Percentiles rank a stretch among this genome's conserved stretches.
phyloP scores from a whole-genome alignment of 116 monocot species.

The Posidonia oceanica region DNA sequence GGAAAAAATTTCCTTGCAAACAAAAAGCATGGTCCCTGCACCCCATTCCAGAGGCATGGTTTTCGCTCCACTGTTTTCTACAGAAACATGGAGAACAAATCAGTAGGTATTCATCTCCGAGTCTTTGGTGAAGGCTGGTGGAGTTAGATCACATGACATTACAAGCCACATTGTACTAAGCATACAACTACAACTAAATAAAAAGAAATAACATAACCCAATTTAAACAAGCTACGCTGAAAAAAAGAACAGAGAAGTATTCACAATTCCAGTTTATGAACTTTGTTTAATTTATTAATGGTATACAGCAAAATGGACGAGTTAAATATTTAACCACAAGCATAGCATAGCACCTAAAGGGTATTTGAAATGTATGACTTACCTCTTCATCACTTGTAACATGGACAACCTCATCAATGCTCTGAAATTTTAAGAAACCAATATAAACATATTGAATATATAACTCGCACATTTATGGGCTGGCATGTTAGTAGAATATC shows the following conservation, averaged over 20 bases:
- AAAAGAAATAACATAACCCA: no score
- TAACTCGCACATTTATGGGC: neutral
- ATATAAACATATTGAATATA: neutral
- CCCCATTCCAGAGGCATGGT: conserved; percentile 78
- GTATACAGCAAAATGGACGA: no score
- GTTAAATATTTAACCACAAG: no score
- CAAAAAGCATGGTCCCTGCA: conserved; percentile 73
- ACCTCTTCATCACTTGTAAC: conserved; percentile 87
- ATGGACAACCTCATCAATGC: conserved; percentile 65
- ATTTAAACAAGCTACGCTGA: no score
- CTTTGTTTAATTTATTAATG: no score
- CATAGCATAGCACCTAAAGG: no score
- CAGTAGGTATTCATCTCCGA: neutral
- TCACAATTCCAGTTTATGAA: no score
- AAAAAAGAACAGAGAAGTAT: no score
- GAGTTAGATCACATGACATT: no score
- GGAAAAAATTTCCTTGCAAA: conserved; percentile 96
- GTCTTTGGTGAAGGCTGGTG: neutral
- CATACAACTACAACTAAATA: no score
- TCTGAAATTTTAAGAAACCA: conserved; percentile 31
- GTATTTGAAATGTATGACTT: neutral
- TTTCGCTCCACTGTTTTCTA: conserved; percentile 46
- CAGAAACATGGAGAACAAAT: conserved; percentile 3
- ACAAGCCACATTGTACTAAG: no score
- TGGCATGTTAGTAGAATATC: neutral